Percentiles rank a stretch among this genome's conserved stretches.
Evolutionary conservation across 441 rosid species (phyloP).

Genomic region (Aquilaria agallochum): DNA sequence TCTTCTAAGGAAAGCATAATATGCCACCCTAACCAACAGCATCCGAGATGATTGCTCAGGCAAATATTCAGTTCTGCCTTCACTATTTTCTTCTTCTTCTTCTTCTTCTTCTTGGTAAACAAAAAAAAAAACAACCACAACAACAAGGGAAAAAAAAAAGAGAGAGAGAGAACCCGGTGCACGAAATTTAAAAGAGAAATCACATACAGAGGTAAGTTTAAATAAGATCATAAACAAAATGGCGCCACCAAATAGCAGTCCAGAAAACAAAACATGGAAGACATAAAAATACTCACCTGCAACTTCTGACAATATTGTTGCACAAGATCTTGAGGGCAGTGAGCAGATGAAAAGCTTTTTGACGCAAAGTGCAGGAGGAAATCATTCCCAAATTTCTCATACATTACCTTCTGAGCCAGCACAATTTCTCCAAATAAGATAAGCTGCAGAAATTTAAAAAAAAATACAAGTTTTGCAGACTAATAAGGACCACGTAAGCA

Average conservation of each 20-base stretch:
- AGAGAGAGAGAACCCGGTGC: no score
- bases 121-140: no score
- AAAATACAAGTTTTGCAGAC: neutral
- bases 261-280: neutral
- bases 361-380: slow-evolving; percentile 64
- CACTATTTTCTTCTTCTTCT: no score
- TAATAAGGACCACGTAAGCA: neutral
- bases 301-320: slow-evolving; percentile 83
- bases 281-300: slow-evolving; percentile 45
- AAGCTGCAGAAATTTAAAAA: slow-evolving; percentile 41
- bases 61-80: no score
- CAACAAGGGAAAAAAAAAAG: no score
- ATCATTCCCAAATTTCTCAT: slow-evolving; percentile 80
- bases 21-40: no score
- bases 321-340: slow-evolving; percentile 65
- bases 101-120: no score
- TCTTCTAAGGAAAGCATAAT: no score
- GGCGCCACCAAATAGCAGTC: neutral
- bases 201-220: no score
- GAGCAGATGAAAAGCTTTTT: slow-evolving; percentile 44
- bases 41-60: no score
- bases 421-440: slow-evolving; percentile 83
- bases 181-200: no score
- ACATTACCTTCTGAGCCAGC: slow-evolving; percentile 85
- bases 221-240: no score